These are phyloP conservation scores for Colletotrichum scovillei DNA, from an alignment of 2,329 filamentous ascomycete genomes.

Conservation along the genomic window DNA sequence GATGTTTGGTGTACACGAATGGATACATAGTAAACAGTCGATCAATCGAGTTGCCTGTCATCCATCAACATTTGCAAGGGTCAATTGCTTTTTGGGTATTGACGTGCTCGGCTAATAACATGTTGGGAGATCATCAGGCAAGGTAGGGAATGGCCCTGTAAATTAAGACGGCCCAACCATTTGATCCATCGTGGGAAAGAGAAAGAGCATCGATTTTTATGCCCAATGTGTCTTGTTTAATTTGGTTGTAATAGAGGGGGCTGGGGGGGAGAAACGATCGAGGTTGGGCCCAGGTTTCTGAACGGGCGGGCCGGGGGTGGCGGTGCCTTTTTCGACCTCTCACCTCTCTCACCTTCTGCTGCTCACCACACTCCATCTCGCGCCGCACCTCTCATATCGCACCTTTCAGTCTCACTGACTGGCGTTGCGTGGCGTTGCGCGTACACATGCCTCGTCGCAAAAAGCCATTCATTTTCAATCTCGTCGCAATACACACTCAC, in stretches of 20 bases:
- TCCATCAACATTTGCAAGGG: background rate
- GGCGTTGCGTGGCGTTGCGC: slow-evolving; percentile 7
- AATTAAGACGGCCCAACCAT: slow-evolving; percentile 9
- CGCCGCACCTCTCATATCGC: background rate
- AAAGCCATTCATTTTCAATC: background rate
- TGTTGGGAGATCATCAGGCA: slow-evolving; percentile 14
- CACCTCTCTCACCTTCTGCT: slow-evolving; percentile 14
- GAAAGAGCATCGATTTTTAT: background rate
- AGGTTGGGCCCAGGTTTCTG: slow-evolving; percentile 11
- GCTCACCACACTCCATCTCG: slow-evolving; percentile 2
- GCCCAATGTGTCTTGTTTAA: background rate
- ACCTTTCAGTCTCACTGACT: background rate
- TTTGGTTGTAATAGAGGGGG: slow-evolving; percentile 31
- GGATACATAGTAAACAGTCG: background rate
- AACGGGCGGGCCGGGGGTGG: slow-evolving; percentile 23
- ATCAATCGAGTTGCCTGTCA: background rate
- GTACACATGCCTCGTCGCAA: background rate
- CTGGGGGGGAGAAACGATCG: slow-evolving; percentile 27
- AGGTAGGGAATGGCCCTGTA: slow-evolving; percentile 31
- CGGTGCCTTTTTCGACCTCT: slow-evolving; percentile 24
- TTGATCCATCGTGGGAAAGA: too few relatives aligned
- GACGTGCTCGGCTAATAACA: background rate
- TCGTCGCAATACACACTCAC: background rate
- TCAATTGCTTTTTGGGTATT: background rate
- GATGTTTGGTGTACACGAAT: background rate